Base-by-base conservation (phyloP, 2,329 filamentous ascomycete species). In the Neofusicoccum kwambonambiense region DNA sequence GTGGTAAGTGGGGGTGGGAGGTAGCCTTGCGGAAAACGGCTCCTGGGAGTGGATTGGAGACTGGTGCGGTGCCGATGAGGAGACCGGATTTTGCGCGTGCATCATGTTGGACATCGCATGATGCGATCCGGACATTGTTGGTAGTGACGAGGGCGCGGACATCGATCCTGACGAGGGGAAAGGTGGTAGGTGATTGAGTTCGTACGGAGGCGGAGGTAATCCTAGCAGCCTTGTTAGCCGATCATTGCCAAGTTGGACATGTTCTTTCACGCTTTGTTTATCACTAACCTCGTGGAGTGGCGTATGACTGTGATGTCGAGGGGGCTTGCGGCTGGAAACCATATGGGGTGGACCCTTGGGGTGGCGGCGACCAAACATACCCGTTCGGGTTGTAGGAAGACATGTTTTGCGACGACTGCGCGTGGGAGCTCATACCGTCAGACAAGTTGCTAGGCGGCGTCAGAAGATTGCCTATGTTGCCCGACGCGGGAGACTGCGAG, bases 141-240 rank as follows among this genome's bases (percentile, higher is more conserved):
- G 79, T 61, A 84, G 74, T 67, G 74, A 80, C 37, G 79, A 76
- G 17, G 84, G 82, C 62, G 85, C 84, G 11, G 84, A 82, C 73
- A 88, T 83, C 17, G 86, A 80, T 69, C 85, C 79, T 51, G 83
- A 80, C 57, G 84, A 84, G 66, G 87, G 83, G 74, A 89, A 92
- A 39, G 87, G 82, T 50, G 88, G 85, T 66, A 89, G 83, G 31
- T 88, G 54, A 69, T 88, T 87, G 67, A 87, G 81, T 68, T 90
- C 89, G 77, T 89, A 92, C 6, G 89, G 84, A 66, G 89, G 87
- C 63, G 86, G 82, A 66, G 90, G 85, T 63, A 93, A 80, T 56
- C 83, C 83, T 73, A 92, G 87, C 31, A 47, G 49, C 51, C 62
- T 64, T 56, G 62, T 64, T 54, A 64, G 62, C 51, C 35, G 61